These are phyloP conservation scores for Ogataea saltuana DNA, from an alignment of 805 yeast genomes.

Conservation along the genomic window DNA sequence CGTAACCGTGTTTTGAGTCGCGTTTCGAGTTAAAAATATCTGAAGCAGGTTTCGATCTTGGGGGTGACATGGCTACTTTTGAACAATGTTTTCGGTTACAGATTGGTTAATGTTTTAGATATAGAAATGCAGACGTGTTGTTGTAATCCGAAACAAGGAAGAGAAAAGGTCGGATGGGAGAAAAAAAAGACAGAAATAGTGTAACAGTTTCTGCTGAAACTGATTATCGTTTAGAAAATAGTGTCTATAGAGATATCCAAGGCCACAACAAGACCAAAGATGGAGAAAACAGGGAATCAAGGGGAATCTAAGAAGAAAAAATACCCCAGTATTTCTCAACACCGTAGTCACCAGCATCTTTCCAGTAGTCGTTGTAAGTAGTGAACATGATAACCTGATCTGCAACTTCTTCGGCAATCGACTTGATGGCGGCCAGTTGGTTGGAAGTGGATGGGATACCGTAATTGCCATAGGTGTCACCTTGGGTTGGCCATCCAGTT, in stretches of 20 bases:
- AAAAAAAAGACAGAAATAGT: background rate
- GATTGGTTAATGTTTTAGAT: too few relatives aligned
- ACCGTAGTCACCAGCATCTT: conserved; percentile 52
- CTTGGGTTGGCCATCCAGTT: conserved; percentile 73
- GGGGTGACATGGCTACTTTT: too few relatives aligned
- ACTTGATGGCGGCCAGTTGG: conserved; percentile 52
- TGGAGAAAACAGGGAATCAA: background rate
- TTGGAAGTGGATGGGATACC: conserved; percentile 57
- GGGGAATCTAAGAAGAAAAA: conserved; percentile 25
- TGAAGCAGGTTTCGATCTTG: too few relatives aligned
- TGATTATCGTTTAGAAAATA: background rate
- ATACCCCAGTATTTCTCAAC: conserved; percentile 68
- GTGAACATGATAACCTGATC: conserved; percentile 58
- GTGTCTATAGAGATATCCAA: background rate
- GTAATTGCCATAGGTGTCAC: conserved; percentile 46
- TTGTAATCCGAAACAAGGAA: background rate
- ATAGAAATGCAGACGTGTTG: too few relatives aligned
- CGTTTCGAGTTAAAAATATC: too few relatives aligned
- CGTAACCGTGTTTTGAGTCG: too few relatives aligned
- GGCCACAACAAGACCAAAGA: too few relatives aligned
- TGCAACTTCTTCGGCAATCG: conserved; percentile 48
- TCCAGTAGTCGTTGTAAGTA: conserved; percentile 66
- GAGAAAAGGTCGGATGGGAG: background rate
- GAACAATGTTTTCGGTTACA: too few relatives aligned
- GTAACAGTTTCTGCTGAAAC: background rate